phyloP scores from a whole-genome alignment of 31 red algal genomes.

The Porphyra umbilicalis region DNA sequence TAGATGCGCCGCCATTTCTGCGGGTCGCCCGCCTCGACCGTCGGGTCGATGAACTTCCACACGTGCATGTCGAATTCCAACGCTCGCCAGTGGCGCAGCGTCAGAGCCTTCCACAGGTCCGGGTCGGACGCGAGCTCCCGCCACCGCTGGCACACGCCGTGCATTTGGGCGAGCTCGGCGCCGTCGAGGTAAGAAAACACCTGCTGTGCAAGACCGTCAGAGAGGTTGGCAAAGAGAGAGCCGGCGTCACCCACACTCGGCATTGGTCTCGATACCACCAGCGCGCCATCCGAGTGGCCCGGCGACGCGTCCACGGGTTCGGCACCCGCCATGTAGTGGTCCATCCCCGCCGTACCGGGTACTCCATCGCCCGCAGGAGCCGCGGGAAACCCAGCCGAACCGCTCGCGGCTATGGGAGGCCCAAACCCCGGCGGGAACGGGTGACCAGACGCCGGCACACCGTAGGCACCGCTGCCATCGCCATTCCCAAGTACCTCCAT shows the following conservation, averaged over 20 bases:
- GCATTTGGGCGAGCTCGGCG: slow-evolving; percentile 41
- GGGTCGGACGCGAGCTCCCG: slow-evolving; percentile 75
- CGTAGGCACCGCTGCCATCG: not conserved
- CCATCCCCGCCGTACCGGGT: not conserved
- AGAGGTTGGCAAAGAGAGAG: slow-evolving; percentile 24
- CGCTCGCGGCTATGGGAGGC: not conserved
- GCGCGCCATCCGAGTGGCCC: not conserved
- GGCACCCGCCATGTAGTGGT: not conserved
- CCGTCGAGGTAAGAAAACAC: slow-evolving; percentile 82
- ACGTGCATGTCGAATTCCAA: slow-evolving; percentile 51
- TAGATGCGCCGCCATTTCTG: slow-evolving; percentile 59
- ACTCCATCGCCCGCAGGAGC: not conserved
- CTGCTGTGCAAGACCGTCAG: slow-evolving; percentile 62
- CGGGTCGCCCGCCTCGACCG: not conserved
- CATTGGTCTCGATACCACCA: not conserved
- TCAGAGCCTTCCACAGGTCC: slow-evolving; percentile 56
- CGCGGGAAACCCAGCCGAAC: not conserved
- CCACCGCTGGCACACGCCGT: slow-evolving; percentile 71
- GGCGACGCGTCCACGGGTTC: not conserved
- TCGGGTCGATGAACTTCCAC: slow-evolving; percentile 38
- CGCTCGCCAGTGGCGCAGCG: slow-evolving; percentile 60
- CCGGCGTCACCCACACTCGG: not conserved
- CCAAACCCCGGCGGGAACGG: not conserved
- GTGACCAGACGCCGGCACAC: not conserved
- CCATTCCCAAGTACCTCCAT: not conserved